A percentile compares a stretch with the other conserved stretches of the same genome.
phyloP scores from a whole-genome alignment of 2,329 filamentous ascomycete species.

The Aspergillus nomiae region DNA sequence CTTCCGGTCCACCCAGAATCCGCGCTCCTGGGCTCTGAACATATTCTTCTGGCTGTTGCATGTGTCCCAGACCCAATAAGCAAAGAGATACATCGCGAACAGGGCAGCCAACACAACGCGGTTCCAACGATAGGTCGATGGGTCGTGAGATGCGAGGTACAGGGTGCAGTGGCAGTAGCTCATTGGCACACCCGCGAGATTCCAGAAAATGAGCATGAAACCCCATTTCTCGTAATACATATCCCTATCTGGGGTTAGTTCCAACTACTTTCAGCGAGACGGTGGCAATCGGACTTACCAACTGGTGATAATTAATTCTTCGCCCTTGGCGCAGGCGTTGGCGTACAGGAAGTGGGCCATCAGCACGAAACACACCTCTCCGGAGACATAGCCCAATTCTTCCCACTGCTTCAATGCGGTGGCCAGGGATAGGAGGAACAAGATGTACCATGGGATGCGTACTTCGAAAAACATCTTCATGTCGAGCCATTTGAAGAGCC shows the following conservation, averaged over 20 bases:
- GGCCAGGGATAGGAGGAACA: constrained; percentile 73
- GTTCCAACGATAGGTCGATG: constrained; percentile 75
- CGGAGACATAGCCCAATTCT: constrained; percentile 77
- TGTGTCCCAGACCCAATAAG: constrained; percentile 91
- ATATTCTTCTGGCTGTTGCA: constrained; percentile 91
- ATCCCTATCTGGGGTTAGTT: constrained; percentile 52
- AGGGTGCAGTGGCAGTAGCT: constrained; percentile 92
- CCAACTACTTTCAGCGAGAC: not conserved
- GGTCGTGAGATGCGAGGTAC: constrained; percentile 79
- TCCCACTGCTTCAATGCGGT: constrained; percentile 82
- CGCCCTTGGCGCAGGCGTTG: constrained; percentile 87
- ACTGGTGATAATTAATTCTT: constrained; percentile 84
- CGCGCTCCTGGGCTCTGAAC: constrained; percentile 77
- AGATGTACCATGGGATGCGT: constrained; percentile 89
- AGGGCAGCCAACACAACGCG: constrained; percentile 63
- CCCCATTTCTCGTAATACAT: constrained; percentile 97
- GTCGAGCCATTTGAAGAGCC: constrained; percentile 79
- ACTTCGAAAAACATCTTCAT: constrained; percentile 97
- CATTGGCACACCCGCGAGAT: constrained; percentile 84
- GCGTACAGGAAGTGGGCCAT: constrained; percentile 90
- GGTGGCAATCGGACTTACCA: constrained; percentile 56
- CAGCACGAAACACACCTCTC: constrained; percentile 76
- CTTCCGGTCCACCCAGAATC: constrained; percentile 66
- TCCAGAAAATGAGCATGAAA: constrained; percentile 98
- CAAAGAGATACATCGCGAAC: constrained; percentile 71